These are phyloP conservation scores for Lepidium campestre DNA, from an alignment of 441 rosid genomes.

Conservation along the genomic window DNA sequence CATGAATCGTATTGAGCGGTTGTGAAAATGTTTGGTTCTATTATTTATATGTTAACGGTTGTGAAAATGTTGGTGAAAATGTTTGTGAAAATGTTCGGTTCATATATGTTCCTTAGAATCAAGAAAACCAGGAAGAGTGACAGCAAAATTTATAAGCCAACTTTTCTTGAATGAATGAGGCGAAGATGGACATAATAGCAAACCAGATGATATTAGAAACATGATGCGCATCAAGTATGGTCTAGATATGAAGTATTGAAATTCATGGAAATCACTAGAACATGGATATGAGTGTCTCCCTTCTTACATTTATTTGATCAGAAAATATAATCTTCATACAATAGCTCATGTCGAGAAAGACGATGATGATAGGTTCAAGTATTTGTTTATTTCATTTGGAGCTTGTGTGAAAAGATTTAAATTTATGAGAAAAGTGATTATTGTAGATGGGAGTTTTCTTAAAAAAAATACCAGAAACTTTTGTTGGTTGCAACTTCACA, in stretches of 20 bases:
- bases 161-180: slow-evolving; percentile 1
- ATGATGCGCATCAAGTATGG: background rate
- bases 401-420: background rate
- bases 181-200: background rate
- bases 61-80: too few relatives aligned
- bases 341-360: background rate
- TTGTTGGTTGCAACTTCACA: slow-evolving; percentile 2
- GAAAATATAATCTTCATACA: background rate
- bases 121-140: background rate
- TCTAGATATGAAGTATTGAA: background rate
- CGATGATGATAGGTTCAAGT: background rate
- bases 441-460: background rate
- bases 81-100: too few relatives aligned
- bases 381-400: background rate
- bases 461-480: background rate
- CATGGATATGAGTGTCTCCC: slow-evolving; percentile 4
- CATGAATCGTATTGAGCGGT: too few relatives aligned
- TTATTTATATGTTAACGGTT: too few relatives aligned
- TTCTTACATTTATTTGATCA: background rate
- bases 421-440: background rate
- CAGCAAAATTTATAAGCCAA: background rate
- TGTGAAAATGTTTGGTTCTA: too few relatives aligned
- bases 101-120: background rate
- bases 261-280: background rate
- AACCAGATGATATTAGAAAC: background rate